A percentile compares a stretch with the other conserved stretches of the same genome.
Conservation (phyloP, 148 eudicot species). For the Agrostemma githago region DNA sequence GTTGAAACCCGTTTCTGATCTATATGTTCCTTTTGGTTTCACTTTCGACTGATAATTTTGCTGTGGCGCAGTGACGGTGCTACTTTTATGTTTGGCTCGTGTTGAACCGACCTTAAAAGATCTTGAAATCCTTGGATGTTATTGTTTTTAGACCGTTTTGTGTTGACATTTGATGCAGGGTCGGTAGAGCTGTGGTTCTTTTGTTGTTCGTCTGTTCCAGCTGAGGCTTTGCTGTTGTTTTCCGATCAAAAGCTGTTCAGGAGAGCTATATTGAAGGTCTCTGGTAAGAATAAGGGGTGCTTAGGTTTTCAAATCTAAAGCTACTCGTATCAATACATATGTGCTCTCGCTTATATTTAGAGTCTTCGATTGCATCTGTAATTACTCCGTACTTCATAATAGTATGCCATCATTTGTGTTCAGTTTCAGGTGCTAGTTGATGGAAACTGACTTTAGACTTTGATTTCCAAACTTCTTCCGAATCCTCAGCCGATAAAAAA, state of each 20-base stretch:
- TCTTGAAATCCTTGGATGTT: neutral
- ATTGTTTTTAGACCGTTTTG: neutral
- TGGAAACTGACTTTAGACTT: neutral
- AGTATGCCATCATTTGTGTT: neutral
- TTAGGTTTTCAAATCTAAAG: neutral
- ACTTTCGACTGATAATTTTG: neutral
- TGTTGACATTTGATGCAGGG: neutral
- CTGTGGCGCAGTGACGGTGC: no score
- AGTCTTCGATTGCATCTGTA: neutral
- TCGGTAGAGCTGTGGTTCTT: neutral
- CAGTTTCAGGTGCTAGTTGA: neutral
- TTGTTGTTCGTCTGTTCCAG: neutral
- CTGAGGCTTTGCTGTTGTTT: neutral
- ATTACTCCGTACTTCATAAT: neutral
- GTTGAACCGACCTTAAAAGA: no score
- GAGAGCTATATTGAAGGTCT: neutral
- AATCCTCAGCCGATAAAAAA: neutral
- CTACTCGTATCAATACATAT: no score
- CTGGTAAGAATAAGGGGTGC: neutral
- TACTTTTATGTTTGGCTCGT: no score
- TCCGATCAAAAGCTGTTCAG: neutral
- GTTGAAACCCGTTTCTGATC: neutral
- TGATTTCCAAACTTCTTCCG: neutral
- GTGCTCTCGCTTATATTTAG: no score
- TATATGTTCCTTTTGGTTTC: neutral